phyloP scores from a whole-genome alignment of 306 rosid genomes.

The Benincasa hispida region DNA sequence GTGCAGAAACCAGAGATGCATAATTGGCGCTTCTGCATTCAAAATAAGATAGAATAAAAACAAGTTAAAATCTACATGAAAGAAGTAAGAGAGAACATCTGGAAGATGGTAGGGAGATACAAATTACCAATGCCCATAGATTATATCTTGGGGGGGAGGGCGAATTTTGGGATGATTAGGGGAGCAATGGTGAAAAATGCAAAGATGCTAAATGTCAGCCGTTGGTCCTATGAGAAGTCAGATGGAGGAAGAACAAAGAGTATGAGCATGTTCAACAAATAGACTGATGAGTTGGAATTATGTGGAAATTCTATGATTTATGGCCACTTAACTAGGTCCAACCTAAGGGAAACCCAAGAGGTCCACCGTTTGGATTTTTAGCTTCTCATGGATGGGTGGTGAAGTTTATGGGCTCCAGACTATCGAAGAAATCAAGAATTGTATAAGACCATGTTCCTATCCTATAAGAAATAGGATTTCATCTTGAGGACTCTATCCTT shows the following conservation, averaged over 20 bases:
- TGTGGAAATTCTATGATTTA: neutral
- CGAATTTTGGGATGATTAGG: neutral
- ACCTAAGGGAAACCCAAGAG: neutral
- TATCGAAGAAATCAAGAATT: neutral
- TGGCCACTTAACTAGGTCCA: neutral
- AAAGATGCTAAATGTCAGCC: neutral
- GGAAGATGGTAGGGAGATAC: neutral
- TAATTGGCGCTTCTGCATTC: slow-evolving; percentile 68
- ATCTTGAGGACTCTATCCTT: neutral
- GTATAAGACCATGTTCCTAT: neutral
- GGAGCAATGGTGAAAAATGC: neutral
- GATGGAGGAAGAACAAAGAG: neutral
- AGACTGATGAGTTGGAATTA: neutral
- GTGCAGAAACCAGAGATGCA: slow-evolving; percentile 79
- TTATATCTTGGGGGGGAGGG: neutral
- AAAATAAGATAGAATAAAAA: neutral
- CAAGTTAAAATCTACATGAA: neutral
- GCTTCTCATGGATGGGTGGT: neutral
- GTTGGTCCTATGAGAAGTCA: neutral
- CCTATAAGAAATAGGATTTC: neutral
- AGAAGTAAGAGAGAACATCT: neutral
- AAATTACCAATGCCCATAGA: neutral
- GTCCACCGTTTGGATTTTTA: neutral
- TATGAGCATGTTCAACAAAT: neutral
- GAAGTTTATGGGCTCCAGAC: neutral